phyloP scores from a whole-genome alignment of 768 basidiomycete genomes.

The Pulveroboletus sp. region DNA sequence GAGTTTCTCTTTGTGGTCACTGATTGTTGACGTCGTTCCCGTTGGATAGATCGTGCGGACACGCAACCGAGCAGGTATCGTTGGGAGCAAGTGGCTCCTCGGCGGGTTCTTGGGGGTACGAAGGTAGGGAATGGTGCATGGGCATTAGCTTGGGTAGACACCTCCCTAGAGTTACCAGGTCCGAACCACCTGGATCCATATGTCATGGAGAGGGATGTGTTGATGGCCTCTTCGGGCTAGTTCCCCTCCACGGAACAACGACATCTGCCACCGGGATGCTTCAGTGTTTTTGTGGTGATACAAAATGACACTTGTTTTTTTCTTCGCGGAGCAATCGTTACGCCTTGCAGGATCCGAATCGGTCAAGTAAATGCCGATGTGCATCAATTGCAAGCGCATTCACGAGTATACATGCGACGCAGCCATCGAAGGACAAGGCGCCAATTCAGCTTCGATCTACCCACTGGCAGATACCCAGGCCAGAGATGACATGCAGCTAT shows the following conservation, averaged over 20 bases:
- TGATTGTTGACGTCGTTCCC: conserved; percentile 6
- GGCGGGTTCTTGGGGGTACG: conserved; percentile 58
- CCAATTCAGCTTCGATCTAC: no score
- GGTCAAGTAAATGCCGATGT: no score
- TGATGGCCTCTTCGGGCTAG: conserved; percentile 16
- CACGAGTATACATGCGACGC: no score
- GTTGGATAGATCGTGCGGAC: conserved; percentile 58
- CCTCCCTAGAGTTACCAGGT: conserved; percentile 36
- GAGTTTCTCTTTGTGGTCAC: neutral
- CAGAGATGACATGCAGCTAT: neutral
- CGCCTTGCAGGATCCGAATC: no score
- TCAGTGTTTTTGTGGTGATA: conserved; percentile 2
- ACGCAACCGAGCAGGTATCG: conserved; percentile 68
- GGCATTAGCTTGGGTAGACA: conserved; percentile 77
- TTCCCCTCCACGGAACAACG: neutral
- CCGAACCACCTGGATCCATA: conserved; percentile 21
- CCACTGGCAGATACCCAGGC: no score
- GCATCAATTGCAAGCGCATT: no score
- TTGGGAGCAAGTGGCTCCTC: conserved; percentile 57
- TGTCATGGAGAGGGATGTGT: conserved; percentile 18
- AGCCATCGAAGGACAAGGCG: no score
- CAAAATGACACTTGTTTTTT: neutral
- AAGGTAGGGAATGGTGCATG: conserved; percentile 77
- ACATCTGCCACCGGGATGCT: neutral
- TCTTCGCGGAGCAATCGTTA: no score